phyloP scores from a whole-genome alignment of 805 yeast genomes.

The Pichia insulana region DNA sequence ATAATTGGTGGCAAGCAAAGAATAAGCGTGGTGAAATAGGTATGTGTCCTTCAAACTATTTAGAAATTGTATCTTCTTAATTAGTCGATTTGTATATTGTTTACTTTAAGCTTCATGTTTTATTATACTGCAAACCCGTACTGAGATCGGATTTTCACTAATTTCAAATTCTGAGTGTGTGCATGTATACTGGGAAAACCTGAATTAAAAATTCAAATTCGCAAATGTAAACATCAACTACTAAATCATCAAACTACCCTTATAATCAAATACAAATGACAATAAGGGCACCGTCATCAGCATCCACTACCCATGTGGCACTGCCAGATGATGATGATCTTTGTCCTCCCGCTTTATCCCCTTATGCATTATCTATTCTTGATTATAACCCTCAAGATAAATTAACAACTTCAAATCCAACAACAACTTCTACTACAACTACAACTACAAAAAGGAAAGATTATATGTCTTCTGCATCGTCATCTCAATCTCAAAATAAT shows the following conservation, averaged over 20 bases:
- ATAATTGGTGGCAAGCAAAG: constrained; percentile 98
- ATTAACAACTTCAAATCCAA: neutral
- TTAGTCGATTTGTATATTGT: neutral
- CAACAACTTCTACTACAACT: too few relatives aligned
- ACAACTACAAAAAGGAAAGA: too few relatives aligned
- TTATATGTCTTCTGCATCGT: too few relatives aligned
- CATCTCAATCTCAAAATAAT: constrained; percentile 7
- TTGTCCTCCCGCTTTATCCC: constrained; percentile 45
- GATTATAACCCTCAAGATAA: constrained; percentile 22
- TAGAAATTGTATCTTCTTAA: constrained; percentile 49
- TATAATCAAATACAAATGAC: neutral
- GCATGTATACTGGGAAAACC: too few relatives aligned
- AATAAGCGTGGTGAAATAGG: constrained; percentile 88
- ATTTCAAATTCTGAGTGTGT: too few relatives aligned
- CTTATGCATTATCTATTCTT: constrained; percentile 42
- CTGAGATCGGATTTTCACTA: too few relatives aligned
- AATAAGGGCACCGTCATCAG: neutral
- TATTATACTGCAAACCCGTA: too few relatives aligned
- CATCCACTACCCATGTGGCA: neutral
- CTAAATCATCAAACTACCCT: too few relatives aligned
- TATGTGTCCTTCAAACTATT: constrained; percentile 92
- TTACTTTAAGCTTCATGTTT: too few relatives aligned
- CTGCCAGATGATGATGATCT: constrained; percentile 29
- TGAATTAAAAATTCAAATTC: too few relatives aligned
- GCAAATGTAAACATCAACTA: constrained; percentile 3